phyloP scores from a whole-genome alignment of 768 basidiomycete genomes.

The Tricholoma hemisulphureum region DNA sequence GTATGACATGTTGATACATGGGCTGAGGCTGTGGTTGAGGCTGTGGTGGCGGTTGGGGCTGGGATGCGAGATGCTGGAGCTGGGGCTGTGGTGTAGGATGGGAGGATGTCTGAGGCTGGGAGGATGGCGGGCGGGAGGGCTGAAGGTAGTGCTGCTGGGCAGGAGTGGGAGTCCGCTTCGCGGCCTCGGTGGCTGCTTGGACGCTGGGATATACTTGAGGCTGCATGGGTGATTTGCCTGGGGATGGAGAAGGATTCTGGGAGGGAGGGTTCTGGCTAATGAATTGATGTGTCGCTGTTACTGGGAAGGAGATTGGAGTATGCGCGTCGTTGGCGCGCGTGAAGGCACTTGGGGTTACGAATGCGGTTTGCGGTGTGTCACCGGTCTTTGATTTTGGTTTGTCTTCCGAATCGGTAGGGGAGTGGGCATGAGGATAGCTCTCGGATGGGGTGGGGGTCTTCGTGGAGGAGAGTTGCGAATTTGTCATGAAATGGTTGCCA shows the following conservation, averaged over 20 bases:
- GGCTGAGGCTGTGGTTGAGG: conserved; percentile 18
- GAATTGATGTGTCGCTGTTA: conserved; percentile 28
- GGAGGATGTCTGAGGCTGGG: conserved; percentile 14
- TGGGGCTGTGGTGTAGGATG: neutral
- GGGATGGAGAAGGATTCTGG: conserved; percentile 21
- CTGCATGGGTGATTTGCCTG: conserved; percentile 32
- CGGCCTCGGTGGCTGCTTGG: conserved; percentile 33
- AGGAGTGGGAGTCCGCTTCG: conserved; percentile 36
- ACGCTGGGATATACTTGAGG: conserved; percentile 36
- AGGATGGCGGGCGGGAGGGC: conserved; percentile 22
- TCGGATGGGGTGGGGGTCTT: conserved; percentile 30
- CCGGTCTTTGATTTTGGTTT: conserved; percentile 22
- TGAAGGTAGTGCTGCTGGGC: conserved; percentile 25
- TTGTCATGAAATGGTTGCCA: conserved; percentile 13
- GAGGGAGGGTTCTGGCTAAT: conserved; percentile 32
- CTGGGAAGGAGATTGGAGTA: conserved; percentile 33
- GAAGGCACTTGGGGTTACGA: conserved; percentile 26
- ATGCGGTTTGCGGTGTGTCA: conserved; percentile 27
- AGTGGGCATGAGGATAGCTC: conserved; percentile 27
- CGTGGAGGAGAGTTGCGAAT: conserved; percentile 20
- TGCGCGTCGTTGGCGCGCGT: conserved; percentile 29
- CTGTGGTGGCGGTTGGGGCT: conserved; percentile 16
- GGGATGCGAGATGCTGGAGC: conserved; percentile 2
- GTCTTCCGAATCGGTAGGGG: conserved; percentile 31
- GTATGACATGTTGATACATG: conserved; percentile 14